phyloP scores from a whole-genome alignment of 2,329 filamentous ascomycete species.

The Stagonosporopsis tanaceti region DNA sequence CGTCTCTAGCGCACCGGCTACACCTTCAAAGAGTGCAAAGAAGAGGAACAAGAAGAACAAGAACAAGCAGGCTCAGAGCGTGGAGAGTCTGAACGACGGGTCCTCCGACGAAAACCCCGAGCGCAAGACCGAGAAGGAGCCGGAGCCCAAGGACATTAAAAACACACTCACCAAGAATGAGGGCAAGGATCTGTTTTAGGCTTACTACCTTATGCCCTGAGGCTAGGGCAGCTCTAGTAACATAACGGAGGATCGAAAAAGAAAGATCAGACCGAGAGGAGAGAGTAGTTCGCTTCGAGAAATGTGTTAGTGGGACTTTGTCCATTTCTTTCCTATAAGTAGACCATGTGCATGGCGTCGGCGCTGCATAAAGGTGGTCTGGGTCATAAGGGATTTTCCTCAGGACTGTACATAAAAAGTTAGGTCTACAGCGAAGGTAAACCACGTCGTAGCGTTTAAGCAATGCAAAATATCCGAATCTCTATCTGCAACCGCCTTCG shows the following conservation, averaged over 20 bases:
- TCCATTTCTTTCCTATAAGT: background rate
- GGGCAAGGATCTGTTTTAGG: constrained; percentile 32
- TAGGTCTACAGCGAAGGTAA: background rate
- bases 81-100: constrained; percentile 17
- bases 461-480: background rate
- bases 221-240: background rate
- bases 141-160: constrained; percentile 39
- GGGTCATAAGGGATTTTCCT: background rate
- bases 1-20: constrained; percentile 15
- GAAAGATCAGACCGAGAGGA: background rate
- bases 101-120: constrained; percentile 27
- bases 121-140: constrained; percentile 27
- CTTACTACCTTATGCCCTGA: constrained; percentile 17
- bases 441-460: background rate
- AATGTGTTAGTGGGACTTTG: constrained; percentile 6
- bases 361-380: constrained; percentile 16
- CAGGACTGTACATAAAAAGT: constrained; percentile 3
- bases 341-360: constrained; percentile 15
- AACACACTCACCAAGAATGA: constrained; percentile 29
- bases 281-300: background rate
- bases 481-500: background rate
- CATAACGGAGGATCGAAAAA: background rate
- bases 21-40: constrained; percentile 19
- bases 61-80: constrained; percentile 25
- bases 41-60: constrained; percentile 25